Evolutionary conservation across 2,329 filamentous ascomycete species (phyloP), one percentile per base, ranked within the genome.

Genomic region (Neofusicoccum laricinum): DNA sequence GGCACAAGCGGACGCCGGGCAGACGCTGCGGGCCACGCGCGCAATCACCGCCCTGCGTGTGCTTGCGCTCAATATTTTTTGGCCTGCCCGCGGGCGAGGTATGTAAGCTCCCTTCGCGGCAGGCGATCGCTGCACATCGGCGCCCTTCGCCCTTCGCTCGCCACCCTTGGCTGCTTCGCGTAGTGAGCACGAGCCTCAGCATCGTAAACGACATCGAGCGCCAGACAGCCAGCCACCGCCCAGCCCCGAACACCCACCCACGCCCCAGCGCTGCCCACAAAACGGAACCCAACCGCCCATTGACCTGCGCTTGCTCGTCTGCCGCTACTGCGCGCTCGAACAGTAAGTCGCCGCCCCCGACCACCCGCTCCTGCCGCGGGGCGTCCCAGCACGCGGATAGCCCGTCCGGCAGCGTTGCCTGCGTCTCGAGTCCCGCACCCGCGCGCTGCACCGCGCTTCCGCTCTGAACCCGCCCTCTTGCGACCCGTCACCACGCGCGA

Each of bases 341-440:
- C n/a, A 17, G 71, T 72, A 43, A 71, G 65, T 64, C 68, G 71
- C 65, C 67, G 72, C 66, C 61, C 67, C 73, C 63, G 71, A 70
- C 67, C 70, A 14, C 19, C 36, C 61, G 38, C 40, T 53, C 15
- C 49, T 59, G 61, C 61, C 55, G 30, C 61, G 38, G 40, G 40
- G 58, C 43, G 32, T 10, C 30, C 43, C 32, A 38, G 30, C 69
- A 65, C 72, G 72, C 67, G 68, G 71, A 63, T 71, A 74, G 61
- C 69, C 71, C 58, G 74, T 75, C 57, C 67, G 69, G 40, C 74
- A 74, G 65, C 71, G 68, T 65, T 71, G 72, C 66, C 75, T 65
- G 72, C 71, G 63, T 45, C 21, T 30, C 40, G 55, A 46, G 25
- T 32, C n/a, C 49, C 38, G 30, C 49, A 51, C 15, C n/a, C 21